phyloP scores from a whole-genome alignment of 73 alveolate species.

The Paramecium caudatum region DNA sequence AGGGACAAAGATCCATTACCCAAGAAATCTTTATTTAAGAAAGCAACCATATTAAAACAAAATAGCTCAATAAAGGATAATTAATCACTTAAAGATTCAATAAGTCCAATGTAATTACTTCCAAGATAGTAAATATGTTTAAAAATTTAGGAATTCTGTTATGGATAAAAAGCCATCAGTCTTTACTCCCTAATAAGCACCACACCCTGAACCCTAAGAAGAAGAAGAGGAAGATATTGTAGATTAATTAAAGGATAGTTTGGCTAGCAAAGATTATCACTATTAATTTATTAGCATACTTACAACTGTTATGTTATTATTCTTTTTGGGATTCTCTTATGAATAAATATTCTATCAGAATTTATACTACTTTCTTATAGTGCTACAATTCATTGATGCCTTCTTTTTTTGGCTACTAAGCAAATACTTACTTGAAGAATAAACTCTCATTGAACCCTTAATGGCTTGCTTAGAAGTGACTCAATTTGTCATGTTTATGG shows the following conservation, averaged over 20 bases:
- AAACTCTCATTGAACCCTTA: constrained; percentile 25
- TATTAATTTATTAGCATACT: constrained; percentile 43
- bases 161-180: constrained; percentile 20
- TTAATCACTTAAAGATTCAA: not conserved
- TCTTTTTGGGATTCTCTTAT: constrained; percentile 34
- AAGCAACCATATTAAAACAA: constrained; percentile 8
- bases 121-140: not conserved
- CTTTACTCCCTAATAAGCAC: not conserved
- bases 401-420: constrained; percentile 8
- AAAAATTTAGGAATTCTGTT: not conserved
- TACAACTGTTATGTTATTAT: not conserved
- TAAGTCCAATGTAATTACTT: constrained; percentile 32
- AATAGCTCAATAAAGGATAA: constrained; percentile 49
- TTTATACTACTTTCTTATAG: constrained; percentile 29
- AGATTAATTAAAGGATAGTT: not conserved
- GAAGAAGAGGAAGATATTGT: constrained; percentile 45
- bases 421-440: constrained; percentile 46
- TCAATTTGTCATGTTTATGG: constrained; percentile 48
- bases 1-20: not conserved
- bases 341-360: constrained; percentile 10
- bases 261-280: constrained; percentile 59
- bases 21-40: constrained; percentile 34
- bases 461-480: constrained; percentile 60
- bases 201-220: not conserved
- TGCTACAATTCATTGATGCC: constrained; percentile 17